Conservation (phyloP, 495 filamentous ascomycete species). For the Letharia columbiana region DNA sequence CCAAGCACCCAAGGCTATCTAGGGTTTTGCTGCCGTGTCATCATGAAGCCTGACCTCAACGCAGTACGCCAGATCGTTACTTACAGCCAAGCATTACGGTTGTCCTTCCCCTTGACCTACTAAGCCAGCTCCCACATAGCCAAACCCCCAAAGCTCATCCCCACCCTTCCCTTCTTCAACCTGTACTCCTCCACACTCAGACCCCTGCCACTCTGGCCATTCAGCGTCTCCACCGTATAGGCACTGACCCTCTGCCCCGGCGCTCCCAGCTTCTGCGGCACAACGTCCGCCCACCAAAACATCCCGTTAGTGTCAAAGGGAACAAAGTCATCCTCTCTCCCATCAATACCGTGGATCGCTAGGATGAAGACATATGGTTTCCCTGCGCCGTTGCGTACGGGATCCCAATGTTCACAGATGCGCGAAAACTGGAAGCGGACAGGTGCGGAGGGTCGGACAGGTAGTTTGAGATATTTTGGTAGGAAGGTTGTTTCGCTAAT, state of each 20-base stretch:
- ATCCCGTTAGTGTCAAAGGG: slow-evolving; percentile 58
- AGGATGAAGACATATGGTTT: slow-evolving; percentile 59
- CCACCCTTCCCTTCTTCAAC: slow-evolving; percentile 48
- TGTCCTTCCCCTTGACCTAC: background rate
- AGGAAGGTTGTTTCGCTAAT: slow-evolving; percentile 53
- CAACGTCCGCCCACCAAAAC: slow-evolving; percentile 69
- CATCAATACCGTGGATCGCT: slow-evolving; percentile 55
- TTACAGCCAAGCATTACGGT: background rate
- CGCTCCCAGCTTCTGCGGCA: slow-evolving; percentile 52
- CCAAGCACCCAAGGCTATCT: background rate
- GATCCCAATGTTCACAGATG: slow-evolving; percentile 71
- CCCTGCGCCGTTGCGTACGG: slow-evolving; percentile 52
- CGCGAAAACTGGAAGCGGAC: slow-evolving; percentile 70
- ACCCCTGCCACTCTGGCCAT: slow-evolving; percentile 58
- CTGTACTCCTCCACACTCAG: slow-evolving; percentile 58
- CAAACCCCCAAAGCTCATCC: slow-evolving; percentile 54
- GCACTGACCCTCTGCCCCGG: slow-evolving; percentile 58
- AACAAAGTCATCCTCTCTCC: slow-evolving; percentile 55
- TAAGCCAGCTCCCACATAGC: slow-evolving; percentile 64
- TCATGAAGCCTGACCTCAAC: background rate
- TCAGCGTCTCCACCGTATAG: slow-evolving; percentile 53
- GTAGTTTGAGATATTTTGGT: slow-evolving; percentile 50
- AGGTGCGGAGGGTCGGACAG: slow-evolving; percentile 38
- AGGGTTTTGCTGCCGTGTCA: background rate
- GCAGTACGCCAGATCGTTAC: background rate